Percentiles rank a stretch among this genome's conserved stretches.
Evolutionary conservation across 306 rosid species (phyloP).

Genomic region (Potentilla sterilis): DNA sequence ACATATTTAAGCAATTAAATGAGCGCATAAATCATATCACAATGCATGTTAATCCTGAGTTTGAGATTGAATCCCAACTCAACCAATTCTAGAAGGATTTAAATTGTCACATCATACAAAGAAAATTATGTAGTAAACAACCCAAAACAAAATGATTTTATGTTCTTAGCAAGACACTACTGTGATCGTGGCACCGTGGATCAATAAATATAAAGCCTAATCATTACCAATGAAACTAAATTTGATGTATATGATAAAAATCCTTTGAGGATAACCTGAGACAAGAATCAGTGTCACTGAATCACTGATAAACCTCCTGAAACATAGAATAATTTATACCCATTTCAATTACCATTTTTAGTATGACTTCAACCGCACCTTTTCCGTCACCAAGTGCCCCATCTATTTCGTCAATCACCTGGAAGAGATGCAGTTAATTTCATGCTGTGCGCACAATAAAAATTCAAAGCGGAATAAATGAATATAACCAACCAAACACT

Average conservation of each 20-base stretch:
- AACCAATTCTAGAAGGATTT: background rate
- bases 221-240: background rate
- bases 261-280: background rate
- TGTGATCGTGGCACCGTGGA: background rate
- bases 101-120: background rate
- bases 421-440: slow-evolving; percentile 18
- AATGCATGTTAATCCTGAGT: background rate
- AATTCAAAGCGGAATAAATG: background rate
- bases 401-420: slow-evolving; percentile 97
- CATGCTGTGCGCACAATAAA: slow-evolving; percentile 2
- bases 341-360: slow-evolving; percentile 72
- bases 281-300: background rate
- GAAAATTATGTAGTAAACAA: background rate
- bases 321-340: slow-evolving; percentile 13
- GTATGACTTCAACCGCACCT: slow-evolving; percentile 91
- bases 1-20: background rate
- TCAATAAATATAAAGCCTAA: background rate
- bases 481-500: slow-evolving; percentile 71
- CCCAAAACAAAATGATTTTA: background rate
- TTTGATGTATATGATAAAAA: background rate
- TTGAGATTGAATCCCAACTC: background rate
- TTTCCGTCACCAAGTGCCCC: slow-evolving; percentile 93
- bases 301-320: slow-evolving; percentile 7
- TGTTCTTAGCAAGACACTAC: background rate
- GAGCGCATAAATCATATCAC: background rate